Evolutionary conservation across 169 alveolate species (phyloP).

Genomic region (Eimeria zaria): DNA sequence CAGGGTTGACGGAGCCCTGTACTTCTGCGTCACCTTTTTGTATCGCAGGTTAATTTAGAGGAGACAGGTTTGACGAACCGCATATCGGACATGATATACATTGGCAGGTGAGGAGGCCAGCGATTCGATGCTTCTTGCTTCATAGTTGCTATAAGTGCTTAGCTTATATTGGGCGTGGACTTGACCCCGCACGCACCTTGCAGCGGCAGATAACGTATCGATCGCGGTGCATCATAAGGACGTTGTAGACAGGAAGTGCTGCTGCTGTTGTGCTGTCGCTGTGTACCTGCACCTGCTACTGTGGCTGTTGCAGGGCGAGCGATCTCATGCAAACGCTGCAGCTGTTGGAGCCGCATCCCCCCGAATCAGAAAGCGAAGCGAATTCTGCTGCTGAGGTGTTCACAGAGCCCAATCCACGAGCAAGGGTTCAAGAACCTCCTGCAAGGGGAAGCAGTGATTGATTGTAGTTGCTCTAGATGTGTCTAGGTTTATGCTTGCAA

Average conservation of each 20-base stretch:
- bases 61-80: constrained; percentile 76
- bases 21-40: background rate
- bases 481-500: too few relatives aligned
- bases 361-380: constrained; percentile 12
- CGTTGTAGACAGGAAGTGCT: background rate
- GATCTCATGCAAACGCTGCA: constrained; percentile 42
- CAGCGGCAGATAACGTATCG: background rate
- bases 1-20: background rate
- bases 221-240: too few relatives aligned
- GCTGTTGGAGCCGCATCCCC: background rate
- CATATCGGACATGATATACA: constrained; percentile 25
- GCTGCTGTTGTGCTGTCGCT: too few relatives aligned
- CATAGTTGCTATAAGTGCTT: background rate
- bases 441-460: background rate
- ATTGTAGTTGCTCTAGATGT: too few relatives aligned
- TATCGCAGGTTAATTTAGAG: constrained; percentile 55
- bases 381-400: background rate
- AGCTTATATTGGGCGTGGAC: background rate
- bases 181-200: background rate
- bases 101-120: constrained; percentile 55
- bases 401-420: background rate
- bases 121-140: too few relatives aligned
- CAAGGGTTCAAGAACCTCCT: background rate
- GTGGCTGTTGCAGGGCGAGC: constrained; percentile 27
- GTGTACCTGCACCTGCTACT: background rate